A percentile compares a stretch with the other conserved stretches of the same genome.
phyloP scores from a whole-genome alignment of 2,329 filamentous ascomycete species.

The Cryphonectria naterciae region DNA sequence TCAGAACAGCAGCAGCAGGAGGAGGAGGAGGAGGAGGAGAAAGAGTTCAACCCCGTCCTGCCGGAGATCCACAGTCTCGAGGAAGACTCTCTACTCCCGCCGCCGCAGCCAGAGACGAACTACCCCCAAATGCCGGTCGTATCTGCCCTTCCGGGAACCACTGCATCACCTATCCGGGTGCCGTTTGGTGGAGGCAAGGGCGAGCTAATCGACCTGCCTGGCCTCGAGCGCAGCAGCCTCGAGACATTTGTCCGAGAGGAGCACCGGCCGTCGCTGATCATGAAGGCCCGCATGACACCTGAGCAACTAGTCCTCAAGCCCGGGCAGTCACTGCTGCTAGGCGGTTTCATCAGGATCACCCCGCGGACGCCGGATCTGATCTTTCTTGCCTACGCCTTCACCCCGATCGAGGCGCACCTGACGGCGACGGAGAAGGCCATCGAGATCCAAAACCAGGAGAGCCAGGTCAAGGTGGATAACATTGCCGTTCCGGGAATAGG shows the following conservation, averaged over 20 bases:
- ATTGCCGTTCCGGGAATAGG: slow-evolving; percentile 65
- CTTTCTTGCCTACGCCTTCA: slow-evolving; percentile 85
- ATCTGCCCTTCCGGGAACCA: slow-evolving; percentile 87
- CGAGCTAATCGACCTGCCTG: slow-evolving; percentile 91
- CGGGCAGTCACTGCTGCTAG: slow-evolving; percentile 80
- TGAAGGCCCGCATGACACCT: slow-evolving; percentile 76
- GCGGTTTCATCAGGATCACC: slow-evolving; percentile 86
- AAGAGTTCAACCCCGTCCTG: slow-evolving; percentile 1
- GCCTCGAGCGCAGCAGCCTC: slow-evolving; percentile 74
- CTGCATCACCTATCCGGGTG: slow-evolving; percentile 90
- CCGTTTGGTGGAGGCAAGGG: slow-evolving; percentile 85
- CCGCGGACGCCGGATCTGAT: slow-evolving; percentile 67
- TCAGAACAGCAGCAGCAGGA: slow-evolving; percentile 37
- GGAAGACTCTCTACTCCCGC: slow-evolving; percentile 70
- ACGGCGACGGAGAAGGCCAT: slow-evolving; percentile 81
- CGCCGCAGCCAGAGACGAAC: slow-evolving; percentile 70
- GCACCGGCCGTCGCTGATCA: slow-evolving; percentile 70
- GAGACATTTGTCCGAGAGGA: slow-evolving; percentile 71
- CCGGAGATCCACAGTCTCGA: slow-evolving; percentile 37
- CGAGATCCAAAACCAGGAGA: slow-evolving; percentile 68
- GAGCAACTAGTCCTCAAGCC: slow-evolving; percentile 74
- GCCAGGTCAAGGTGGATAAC: slow-evolving; percentile 62
- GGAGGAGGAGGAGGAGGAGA: slow-evolving; percentile 17
- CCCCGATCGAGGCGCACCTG: slow-evolving; percentile 75
- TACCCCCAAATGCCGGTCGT: slow-evolving; percentile 87